phyloP scores from a whole-genome alignment of 305 asterid genomes.

The Solanum hybrid region DNA sequence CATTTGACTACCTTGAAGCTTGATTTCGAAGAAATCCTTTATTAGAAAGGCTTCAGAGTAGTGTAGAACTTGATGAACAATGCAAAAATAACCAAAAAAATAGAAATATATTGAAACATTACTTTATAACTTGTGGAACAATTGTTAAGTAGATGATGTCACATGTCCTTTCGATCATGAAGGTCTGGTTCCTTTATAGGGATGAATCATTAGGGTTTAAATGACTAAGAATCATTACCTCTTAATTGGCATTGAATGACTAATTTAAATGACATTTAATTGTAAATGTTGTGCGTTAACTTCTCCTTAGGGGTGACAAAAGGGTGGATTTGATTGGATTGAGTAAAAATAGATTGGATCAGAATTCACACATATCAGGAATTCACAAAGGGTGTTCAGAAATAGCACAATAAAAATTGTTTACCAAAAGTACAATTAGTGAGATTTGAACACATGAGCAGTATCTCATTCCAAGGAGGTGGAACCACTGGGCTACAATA shows the following conservation, averaged over 20 bases:
- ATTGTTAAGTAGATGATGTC: not conserved
- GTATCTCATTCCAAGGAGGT: not conserved
- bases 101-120: not conserved
- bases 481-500: not conserved
- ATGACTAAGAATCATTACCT: not conserved
- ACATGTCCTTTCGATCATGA: not conserved
- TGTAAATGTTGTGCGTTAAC: not conserved
- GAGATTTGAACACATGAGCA: not conserved
- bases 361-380: not conserved
- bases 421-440: too few relatives aligned
- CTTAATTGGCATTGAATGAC: not conserved
- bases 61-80: not conserved
- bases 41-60: not conserved
- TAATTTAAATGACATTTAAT: not conserved
- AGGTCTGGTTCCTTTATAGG: not conserved
- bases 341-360: too few relatives aligned
- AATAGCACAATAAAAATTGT: not conserved
- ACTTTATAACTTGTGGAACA: not conserved
- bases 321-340: not conserved
- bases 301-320: not conserved
- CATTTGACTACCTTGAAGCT: not conserved
- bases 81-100: not conserved
- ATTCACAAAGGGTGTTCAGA: not conserved
- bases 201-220: not conserved
- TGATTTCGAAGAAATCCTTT: not conserved